Evolutionary conservation across 139 green algal species (phyloP), one percentile per base, ranked within the genome.

Genomic region (Chlamydomonas applanata): DNA sequence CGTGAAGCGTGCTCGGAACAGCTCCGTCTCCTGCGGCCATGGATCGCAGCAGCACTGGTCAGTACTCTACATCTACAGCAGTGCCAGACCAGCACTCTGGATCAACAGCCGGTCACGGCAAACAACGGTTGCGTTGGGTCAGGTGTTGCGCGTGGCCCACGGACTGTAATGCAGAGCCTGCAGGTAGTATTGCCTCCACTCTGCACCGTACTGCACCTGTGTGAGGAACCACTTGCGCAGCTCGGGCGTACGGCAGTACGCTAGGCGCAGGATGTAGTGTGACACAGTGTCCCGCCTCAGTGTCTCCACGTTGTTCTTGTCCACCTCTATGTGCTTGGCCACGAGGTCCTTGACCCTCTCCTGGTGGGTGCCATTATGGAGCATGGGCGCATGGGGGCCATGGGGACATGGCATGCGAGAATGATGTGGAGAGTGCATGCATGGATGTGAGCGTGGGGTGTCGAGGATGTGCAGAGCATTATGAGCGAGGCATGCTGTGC

Each of bases 241-340:
- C 33, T 97, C 93, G 66, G 95, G 88, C 20, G 87, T 97, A 22
- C 86, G 87, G 87, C 93, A 98, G 83, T 95, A 98, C 11, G 92
- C 92, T 32, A 99, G 76, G n/a, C 95, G 91, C 79, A 98, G 83
- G 40, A 97, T 88, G 84, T 90, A 97, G 82, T 99, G 95, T 3
- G 83, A 94, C 1, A 94, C 68, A 11, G 79, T 44, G 79, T 98
- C 93, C 57, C 87, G 89, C 60, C 86, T 82, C 27, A 27, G 49
- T 7, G 82, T 76, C 34, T 89, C 83, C 40, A 90, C 81, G 0
- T 56, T 67, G 13, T n/a, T 59, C 3, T 25, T n/a, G 27, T 46
- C 11, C 40, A 19, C 40, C 20, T 30, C 29, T n/a, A n/a, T n/a
- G 72, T 93, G 81, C 69, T 84, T 80, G 11, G 83, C 49, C 0